Evolutionary conservation across 2,329 filamentous ascomycete genomes (phyloP), one percentile per base, ranked within the genome.

Genomic region (Colletotrichum simmondsii): DNA sequence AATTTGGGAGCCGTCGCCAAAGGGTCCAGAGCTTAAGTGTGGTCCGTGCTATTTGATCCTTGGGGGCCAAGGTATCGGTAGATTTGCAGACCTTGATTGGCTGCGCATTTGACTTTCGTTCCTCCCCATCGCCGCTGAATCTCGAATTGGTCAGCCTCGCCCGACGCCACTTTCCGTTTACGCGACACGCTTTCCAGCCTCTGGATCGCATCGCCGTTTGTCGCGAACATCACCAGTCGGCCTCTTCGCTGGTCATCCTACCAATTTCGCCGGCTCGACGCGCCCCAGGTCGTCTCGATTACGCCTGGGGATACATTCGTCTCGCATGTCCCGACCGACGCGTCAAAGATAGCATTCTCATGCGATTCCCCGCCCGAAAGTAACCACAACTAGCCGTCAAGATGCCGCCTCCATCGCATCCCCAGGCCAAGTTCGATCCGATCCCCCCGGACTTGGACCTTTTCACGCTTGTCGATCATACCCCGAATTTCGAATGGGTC

Each of bases 341-440:
- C 11, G 4, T 28, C 26, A 1, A 53, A 5, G 28, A 30, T 10
- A 56, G 61, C 67, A 56, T 61, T 58, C 54, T 19, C 24, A 24
- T 61, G 26, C 11, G 46, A 19, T 46, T 37, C 49, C 46, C 56
- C 35, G 56, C 56, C 14, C 35, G 49, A 35, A n/a, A 19, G 49
- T 14, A 28, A 32, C 65, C 28, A 52, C 22, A 10, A 12, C 30
- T 14, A n/a, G 70, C 63, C 66, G 69, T 73, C 78, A 88, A 78
- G 32, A 98, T 98, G 95, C 93, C 94, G 67, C 85, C 87, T 19
- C 88, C 93, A 16, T 86, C 92, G 71, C 92, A 95, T 77, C 94
- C 94, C 1, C 92, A 95, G 79, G 95, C 95, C 19, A 94, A 95
- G 64, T 98, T 98, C 82, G 95, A 97, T 81, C 95, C 96, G 1